Evolutionary conservation across 1,284 basidiomycete species (phyloP), one percentile per base, ranked within the genome.

Genomic region (Psilocybe mexicana): DNA sequence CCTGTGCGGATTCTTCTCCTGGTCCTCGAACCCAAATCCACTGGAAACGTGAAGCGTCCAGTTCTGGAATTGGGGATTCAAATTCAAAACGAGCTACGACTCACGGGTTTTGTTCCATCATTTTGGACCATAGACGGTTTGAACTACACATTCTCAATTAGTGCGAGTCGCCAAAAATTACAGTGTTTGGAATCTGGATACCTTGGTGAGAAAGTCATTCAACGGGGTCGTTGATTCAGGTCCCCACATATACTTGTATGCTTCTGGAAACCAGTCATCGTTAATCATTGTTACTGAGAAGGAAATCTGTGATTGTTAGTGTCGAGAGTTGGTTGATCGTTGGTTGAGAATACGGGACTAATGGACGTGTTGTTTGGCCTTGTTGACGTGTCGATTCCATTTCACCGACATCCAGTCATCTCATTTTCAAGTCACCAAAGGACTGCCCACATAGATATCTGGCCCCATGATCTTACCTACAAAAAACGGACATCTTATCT

Each of bases 61-160:
- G 18, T 18, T 18, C 30, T 7, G 12, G 38, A 42, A 8, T 18
- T n/a, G 4, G 30, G 8, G 8, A 33, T 33, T 8, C 8, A 4
- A 33, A 33, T 33, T 33, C 5, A 33, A 33, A 33, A 4, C 30
- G 5, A 33, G 8, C 8, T 33, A 54, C 26, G 28, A 66, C 82
- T 69, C 57, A 89, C 87, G 49, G 86, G 87, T 67, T 88, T 90
- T 0, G 77, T 84, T 1, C 87, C 88, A 59, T 90, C 86, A 66
- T 90, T 83, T 61, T 87, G 82, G 6, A 90, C 82, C 86, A 89
- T 86, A 23, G 87, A 88, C 1, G 88, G 87, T 57, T 79, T 87
- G 61, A 82, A 87, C 88, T 89, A 55, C 38, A 43, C 26, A n/a
- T 44, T 43, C 24, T 38, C 50, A 40, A 49, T 24, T 65, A 46